These are phyloP conservation scores for Colletotrichum australisinense DNA, from an alignment of 2,329 filamentous ascomycete species.

Conservation along the genomic window DNA sequence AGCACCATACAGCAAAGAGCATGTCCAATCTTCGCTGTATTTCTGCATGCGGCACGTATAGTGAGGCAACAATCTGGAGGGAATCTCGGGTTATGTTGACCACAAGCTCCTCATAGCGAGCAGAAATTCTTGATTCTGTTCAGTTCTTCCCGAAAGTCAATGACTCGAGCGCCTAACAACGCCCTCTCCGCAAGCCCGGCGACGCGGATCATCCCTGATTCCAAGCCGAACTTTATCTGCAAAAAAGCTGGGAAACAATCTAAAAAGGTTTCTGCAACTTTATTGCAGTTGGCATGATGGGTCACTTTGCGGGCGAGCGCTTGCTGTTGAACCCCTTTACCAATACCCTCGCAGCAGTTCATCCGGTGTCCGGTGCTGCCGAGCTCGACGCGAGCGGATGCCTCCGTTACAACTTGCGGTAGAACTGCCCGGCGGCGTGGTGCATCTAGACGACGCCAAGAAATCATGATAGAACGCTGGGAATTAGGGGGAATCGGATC, in stretches of 20 bases:
- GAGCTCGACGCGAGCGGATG: neutral
- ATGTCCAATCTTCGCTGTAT: too few relatives aligned
- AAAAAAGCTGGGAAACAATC: slow-evolving; percentile 7
- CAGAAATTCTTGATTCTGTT: neutral
- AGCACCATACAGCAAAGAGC: too few relatives aligned
- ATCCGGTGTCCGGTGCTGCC: slow-evolving; percentile 19
- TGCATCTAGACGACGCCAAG: slow-evolving; percentile 11
- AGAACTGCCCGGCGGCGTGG: neutral
- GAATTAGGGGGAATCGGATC: neutral
- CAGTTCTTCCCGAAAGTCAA: neutral
- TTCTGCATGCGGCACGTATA: neutral
- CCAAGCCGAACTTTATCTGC: neutral
- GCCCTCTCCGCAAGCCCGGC: neutral
- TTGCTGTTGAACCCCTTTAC: neutral
- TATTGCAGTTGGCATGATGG: slow-evolving; percentile 5
- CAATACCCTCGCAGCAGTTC: neutral
- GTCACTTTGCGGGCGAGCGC: neutral
- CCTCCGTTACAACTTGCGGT: neutral
- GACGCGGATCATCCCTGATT: slow-evolving; percentile 16
- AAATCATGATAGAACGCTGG: neutral
- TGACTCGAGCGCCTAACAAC: slow-evolving; percentile 4
- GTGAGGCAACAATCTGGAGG: neutral
- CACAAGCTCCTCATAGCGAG: neutral
- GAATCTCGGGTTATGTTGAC: too few relatives aligned
- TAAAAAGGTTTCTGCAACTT: slow-evolving; percentile 23